These are phyloP conservation scores for Immersiporthe knoxdaviesiana DNA, from an alignment of 2,329 filamentous ascomycete species.

Conservation along the genomic window DNA sequence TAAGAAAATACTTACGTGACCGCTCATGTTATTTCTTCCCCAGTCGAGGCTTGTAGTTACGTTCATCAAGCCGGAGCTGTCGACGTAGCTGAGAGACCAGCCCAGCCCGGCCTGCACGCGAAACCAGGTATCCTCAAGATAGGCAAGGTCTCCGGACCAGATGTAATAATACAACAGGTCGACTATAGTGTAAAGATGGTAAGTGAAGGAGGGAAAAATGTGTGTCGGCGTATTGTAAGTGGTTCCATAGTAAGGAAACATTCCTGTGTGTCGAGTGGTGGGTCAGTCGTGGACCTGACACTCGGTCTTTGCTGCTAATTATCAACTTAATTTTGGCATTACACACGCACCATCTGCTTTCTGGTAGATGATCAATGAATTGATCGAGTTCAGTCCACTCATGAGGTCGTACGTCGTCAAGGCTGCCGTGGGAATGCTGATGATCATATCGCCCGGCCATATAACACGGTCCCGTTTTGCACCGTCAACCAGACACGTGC, in stretches of 20 bases:
- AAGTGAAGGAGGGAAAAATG: slow-evolving; percentile 50
- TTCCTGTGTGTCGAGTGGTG: slow-evolving; percentile 13
- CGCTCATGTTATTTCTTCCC: slow-evolving; percentile 54
- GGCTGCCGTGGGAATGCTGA: slow-evolving; percentile 4
- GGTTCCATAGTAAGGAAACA: slow-evolving; percentile 53
- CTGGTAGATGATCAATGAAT: slow-evolving; percentile 8
- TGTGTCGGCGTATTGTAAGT: slow-evolving; percentile 36
- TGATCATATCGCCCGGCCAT: slow-evolving; percentile 7
- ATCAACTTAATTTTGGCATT: not conserved
- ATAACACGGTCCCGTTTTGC: slow-evolving; percentile 56
- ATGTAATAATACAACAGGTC: slow-evolving; percentile 61
- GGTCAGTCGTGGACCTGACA: not conserved
- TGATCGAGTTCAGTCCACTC: slow-evolving; percentile 7
- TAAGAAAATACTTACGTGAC: slow-evolving; percentile 37
- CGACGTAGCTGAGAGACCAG: slow-evolving; percentile 40
- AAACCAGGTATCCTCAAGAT: slow-evolving; percentile 50
- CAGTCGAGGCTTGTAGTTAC: slow-evolving; percentile 54
- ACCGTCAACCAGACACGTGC: slow-evolving; percentile 43
- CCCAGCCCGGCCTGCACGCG: slow-evolving; percentile 52
- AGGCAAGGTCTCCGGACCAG: slow-evolving; percentile 55
- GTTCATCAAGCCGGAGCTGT: slow-evolving; percentile 47
- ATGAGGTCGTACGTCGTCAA: slow-evolving; percentile 2
- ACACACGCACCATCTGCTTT: not conserved
- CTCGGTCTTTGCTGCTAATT: not conserved
- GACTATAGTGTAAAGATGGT: slow-evolving; percentile 62